Percentiles rank a stretch among this genome's conserved stretches.
Conservation (phyloP, 2,329 filamentous ascomycete species). For the Aspergillus tubingensis region DNA sequence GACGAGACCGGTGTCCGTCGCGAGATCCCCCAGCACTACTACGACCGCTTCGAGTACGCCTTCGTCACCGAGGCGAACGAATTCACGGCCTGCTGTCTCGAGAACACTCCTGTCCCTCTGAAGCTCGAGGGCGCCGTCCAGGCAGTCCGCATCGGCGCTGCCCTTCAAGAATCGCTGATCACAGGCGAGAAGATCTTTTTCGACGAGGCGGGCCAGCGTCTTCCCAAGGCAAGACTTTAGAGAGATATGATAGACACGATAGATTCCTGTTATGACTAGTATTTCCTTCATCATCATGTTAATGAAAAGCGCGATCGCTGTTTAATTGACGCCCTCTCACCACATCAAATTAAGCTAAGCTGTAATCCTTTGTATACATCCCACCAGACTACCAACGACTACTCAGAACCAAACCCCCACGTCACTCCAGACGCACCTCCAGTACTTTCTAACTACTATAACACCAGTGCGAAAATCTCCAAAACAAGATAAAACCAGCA, state of each 20-base stretch:
- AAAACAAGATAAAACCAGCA: no score
- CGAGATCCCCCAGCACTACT: conserved; percentile 65
- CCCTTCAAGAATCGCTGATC: conserved; percentile 59
- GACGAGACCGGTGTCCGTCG: conserved; percentile 57
- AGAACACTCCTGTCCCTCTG: conserved; percentile 57
- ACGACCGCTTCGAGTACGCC: conserved; percentile 64
- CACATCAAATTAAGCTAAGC: no score
- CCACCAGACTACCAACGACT: no score
- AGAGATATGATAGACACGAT: conserved; percentile 4
- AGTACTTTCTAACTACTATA: no score
- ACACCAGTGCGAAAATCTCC: no score
- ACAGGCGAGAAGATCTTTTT: conserved; percentile 61
- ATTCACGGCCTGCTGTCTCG: conserved; percentile 62
- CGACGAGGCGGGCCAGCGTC: conserved; percentile 54
- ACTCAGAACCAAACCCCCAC: no score
- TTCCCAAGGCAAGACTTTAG: conserved; percentile 33
- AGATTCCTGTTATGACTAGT: neutral
- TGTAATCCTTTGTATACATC: no score
- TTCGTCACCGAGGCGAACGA: conserved; percentile 67
- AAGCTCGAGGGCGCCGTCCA: conserved; percentile 60
- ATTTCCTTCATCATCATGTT: neutral
- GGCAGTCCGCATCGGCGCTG: conserved; percentile 60
- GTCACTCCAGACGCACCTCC: no score
- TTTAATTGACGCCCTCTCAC: neutral
- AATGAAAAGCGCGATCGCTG: conserved; percentile 1